phyloP scores from a whole-genome alignment of 208 protist genomes.

The Crithidia expoeki region DNA sequence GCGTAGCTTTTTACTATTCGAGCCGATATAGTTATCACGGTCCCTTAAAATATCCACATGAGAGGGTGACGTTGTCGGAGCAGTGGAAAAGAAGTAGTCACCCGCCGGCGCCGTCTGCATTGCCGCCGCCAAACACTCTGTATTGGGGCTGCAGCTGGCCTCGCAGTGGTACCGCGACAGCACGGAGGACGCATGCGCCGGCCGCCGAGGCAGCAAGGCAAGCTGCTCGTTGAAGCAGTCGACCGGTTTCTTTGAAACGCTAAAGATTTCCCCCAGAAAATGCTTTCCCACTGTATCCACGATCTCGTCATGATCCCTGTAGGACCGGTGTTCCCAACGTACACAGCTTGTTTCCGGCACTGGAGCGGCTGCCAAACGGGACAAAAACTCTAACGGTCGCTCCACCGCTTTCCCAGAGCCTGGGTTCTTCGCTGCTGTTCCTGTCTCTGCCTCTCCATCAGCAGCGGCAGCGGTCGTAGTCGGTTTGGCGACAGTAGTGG shows the following conservation, averaged over 20 bases:
- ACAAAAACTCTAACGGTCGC: background rate
- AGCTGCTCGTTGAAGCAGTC: background rate
- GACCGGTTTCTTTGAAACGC: background rate
- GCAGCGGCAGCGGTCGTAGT: background rate
- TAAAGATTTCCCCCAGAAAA: background rate
- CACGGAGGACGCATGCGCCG: background rate
- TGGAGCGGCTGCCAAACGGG: background rate
- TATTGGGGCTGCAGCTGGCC: background rate
- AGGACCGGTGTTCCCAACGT: background rate
- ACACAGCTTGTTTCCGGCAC: background rate
- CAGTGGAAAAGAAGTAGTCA: slow-evolving; percentile 20
- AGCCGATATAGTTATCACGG: too few species aligned
- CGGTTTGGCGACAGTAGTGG: background rate
- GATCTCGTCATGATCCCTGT: background rate
- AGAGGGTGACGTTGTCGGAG: background rate
- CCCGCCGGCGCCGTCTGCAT: background rate
- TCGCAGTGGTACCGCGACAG: background rate
- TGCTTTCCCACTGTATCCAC: background rate
- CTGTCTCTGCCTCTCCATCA: background rate
- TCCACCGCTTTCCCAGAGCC: too few species aligned
- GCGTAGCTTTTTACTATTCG: too few species aligned
- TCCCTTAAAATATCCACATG: background rate
- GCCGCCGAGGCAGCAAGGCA: background rate
- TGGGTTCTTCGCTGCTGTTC: background rate
- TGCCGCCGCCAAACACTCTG: background rate